Evolutionary conservation across 345 rosid genomes (phyloP), one percentile per base, ranked within the genome.

Genomic region (Lepidium sativum): DNA sequence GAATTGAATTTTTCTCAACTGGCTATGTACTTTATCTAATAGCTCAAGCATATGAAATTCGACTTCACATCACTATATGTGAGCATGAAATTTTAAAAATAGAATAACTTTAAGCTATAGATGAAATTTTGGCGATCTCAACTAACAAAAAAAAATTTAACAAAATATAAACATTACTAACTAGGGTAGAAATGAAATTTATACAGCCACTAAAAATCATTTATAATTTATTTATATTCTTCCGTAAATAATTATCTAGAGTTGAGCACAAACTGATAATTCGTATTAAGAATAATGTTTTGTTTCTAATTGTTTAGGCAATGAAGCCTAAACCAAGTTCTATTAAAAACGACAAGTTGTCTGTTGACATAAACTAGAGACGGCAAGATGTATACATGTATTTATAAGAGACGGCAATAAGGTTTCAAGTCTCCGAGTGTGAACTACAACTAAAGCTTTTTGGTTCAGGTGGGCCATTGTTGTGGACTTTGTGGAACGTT

Each of bases 401-500:
- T 14, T 40, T n/a, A 11, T 23, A 6, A 20, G 1, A 69, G 13
- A 39, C 44, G 73, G 21, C 73, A 69, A 43, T 6, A 34, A 23
- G 33, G 34, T 42, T 50, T 27, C 3, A 52, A 44, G 65, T 18
- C 12, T 8, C 33, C 49, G 56, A 18, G 68, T 69, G 74, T 69
- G 62, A 69, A 69, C 60, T 20, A 50, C 33, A 25, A 48, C 53
- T 51, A 8, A 50, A 60, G 13, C 45, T 42, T 34, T 60, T 13
- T 59, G 35, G 66, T 23, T 47, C 70, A 55, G 54, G 87, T 75
- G 88, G 79, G 76, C 78, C 85, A 81, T 8, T 35, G 45, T 37
- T 51, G 82, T 86, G 81, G 91, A 84, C 83, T 81, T 84, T 80
- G 31, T 76, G 42, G 78, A 57, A 67, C 63, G 79, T 77, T 53